Percentiles rank a stretch among this genome's conserved stretches.
These are phyloP conservation scores for Candida lessepsii DNA, from an alignment of 805 yeast species.

Conservation along the genomic window DNA sequence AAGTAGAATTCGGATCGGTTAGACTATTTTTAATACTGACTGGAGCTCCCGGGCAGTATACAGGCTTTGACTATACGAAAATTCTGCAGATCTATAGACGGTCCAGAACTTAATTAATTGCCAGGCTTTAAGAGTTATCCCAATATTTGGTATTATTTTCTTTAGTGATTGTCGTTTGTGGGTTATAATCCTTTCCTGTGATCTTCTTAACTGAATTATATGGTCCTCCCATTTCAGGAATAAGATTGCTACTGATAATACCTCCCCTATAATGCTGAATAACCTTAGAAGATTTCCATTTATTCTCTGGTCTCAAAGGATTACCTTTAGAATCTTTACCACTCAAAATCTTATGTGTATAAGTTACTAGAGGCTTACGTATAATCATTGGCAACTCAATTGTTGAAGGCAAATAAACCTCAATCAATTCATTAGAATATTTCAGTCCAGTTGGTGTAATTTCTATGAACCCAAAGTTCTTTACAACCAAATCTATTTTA, in stretches of 20 bases:
- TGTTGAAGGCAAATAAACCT: slow-evolving; percentile 48
- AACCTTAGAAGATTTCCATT: slow-evolving; percentile 20
- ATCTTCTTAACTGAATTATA: slow-evolving; percentile 4
- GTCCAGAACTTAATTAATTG: too few relatives aligned
- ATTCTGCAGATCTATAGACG: too few relatives aligned
- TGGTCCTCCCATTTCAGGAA: slow-evolving; percentile 15
- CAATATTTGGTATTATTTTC: slow-evolving; percentile 1
- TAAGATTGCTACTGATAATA: slow-evolving; percentile 19
- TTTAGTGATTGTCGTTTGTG: not conserved
- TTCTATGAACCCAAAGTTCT: slow-evolving; percentile 62
- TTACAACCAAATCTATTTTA: slow-evolving; percentile 60
- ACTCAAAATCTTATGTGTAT: slow-evolving; percentile 36
- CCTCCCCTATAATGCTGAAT: slow-evolving; percentile 18
- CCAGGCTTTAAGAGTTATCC: not conserved
- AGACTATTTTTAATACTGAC: too few relatives aligned
- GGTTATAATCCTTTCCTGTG: slow-evolving; percentile 7
- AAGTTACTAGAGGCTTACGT: slow-evolving; percentile 50
- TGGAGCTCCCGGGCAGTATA: too few relatives aligned
- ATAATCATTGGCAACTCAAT: slow-evolving; percentile 44
- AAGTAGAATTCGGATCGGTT: too few relatives aligned
- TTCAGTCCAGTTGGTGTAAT: slow-evolving; percentile 57
- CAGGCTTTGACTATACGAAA: too few relatives aligned
- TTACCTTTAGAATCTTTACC: slow-evolving; percentile 28
- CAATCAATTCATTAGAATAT: slow-evolving; percentile 25
- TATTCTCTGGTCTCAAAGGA: slow-evolving; percentile 20